Evolutionary conservation across 2,329 filamentous ascomycete genomes (phyloP).

Genomic region (Pestalotiopsis fici): DNA sequence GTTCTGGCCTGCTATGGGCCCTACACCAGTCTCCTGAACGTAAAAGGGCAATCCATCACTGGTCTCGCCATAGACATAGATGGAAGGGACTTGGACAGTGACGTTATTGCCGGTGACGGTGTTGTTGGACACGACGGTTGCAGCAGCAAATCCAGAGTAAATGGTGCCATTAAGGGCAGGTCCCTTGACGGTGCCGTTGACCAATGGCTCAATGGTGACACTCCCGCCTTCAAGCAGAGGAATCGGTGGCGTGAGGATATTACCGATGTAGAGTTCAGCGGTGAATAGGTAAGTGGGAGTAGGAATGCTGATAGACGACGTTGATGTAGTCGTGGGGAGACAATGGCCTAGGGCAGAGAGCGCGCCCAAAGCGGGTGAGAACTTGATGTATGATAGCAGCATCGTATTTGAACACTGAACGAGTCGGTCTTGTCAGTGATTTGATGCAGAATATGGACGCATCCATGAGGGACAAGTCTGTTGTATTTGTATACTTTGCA

Average conservation of each 20-base stretch:
- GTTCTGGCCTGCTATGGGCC: neutral
- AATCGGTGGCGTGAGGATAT: neutral
- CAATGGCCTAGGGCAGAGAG: neutral
- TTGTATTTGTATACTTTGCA: neutral
- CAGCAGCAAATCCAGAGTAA: neutral
- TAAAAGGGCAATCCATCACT: neutral
- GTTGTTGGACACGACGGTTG: neutral
- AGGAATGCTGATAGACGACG: neutral
- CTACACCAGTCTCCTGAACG: neutral
- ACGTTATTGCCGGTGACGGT: neutral
- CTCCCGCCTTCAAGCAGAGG: neutral
- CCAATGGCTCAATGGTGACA: neutral
- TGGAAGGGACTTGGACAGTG: neutral
- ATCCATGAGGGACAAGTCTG: neutral
- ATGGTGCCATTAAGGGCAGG: neutral
- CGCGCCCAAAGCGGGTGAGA: neutral
- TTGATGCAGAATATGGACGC: neutral
- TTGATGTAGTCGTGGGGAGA: neutral
- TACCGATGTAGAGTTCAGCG: neutral
- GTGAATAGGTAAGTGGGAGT: neutral
- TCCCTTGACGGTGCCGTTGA: neutral
- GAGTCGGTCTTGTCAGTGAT: neutral
- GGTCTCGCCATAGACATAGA: neutral
- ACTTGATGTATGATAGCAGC: neutral
- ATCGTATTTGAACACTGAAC: neutral